These are phyloP conservation scores for Backusella australiensis DNA, from an alignment of 192 early-diverging fungal genomes.

Conservation along the genomic window DNA sequence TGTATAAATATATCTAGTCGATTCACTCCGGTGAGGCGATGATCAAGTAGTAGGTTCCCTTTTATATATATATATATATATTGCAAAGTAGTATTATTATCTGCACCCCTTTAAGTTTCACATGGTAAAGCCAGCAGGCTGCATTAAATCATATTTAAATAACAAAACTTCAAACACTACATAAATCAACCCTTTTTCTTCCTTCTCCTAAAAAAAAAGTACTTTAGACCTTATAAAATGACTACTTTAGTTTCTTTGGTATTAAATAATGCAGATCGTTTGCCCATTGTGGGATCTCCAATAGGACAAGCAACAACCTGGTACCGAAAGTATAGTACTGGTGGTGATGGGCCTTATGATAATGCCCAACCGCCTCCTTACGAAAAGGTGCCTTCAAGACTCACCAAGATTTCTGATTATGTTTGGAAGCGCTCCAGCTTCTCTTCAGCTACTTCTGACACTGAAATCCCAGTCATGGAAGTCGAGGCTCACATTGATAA, in stretches of 20 bases:
- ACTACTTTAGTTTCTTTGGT: slow-evolving; percentile 7
- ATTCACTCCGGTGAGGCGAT: background rate
- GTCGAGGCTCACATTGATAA: slow-evolving; percentile 16
- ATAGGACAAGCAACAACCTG: slow-evolving; percentile 7
- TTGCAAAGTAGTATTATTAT: background rate
- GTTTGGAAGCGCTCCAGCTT: slow-evolving; percentile 12
- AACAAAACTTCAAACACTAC: background rate
- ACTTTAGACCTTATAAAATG: slow-evolving; percentile 9
- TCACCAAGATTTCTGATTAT: slow-evolving; percentile 19
- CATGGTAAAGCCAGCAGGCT: background rate
- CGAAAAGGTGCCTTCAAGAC: slow-evolving; percentile 15
- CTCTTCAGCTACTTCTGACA: background rate
- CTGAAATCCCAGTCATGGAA: background rate
- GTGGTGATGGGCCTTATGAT: background rate
- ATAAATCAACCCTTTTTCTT: background rate
- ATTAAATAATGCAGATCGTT: slow-evolving; percentile 13
- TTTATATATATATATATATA: background rate
- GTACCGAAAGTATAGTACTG: background rate
- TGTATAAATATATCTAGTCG: background rate
- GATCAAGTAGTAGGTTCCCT: background rate
- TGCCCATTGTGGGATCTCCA: slow-evolving; percentile 18
- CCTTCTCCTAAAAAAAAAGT: background rate
- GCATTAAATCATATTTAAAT: background rate
- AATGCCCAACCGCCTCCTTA: slow-evolving; percentile 8
- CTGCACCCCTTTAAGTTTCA: background rate